Evolutionary conservation across 495 filamentous ascomycete species (phyloP).

Genomic region (Talaromyces liani): DNA sequence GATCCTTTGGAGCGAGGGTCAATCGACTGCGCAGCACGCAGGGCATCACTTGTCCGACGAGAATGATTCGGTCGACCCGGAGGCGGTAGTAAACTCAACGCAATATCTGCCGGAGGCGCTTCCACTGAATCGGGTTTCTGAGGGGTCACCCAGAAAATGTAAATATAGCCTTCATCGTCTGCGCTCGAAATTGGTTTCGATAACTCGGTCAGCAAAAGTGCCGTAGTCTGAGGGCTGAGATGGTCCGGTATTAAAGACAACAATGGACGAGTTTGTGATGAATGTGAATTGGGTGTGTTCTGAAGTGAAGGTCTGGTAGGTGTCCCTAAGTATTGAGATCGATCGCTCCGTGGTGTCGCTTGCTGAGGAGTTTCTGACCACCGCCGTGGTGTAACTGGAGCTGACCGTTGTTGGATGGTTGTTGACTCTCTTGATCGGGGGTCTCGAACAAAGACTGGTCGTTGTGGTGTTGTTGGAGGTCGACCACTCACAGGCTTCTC

Average conservation of each 20-base stretch:
- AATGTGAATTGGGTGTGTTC: slow-evolving; percentile 23
- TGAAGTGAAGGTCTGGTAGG: slow-evolving; percentile 14
- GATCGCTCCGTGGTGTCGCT: slow-evolving; percentile 10
- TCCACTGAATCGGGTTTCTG: slow-evolving; percentile 31
- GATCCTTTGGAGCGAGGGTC: slow-evolving; percentile 17
- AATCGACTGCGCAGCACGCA: slow-evolving; percentile 37
- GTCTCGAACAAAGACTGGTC: slow-evolving; percentile 8
- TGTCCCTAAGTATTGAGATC: slow-evolving; percentile 9
- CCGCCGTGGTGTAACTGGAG: slow-evolving; percentile 2
- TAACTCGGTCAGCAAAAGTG: slow-evolving; percentile 62
- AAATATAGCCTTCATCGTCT: slow-evolving; percentile 91
- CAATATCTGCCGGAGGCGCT: slow-evolving; percentile 47
- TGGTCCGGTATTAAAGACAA: slow-evolving; percentile 59
- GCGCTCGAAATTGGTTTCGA: slow-evolving; percentile 68
- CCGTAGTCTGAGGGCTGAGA: slow-evolving; percentile 57
- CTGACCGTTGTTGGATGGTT: not conserved
- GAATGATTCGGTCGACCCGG: slow-evolving; percentile 31
- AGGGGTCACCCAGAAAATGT: slow-evolving; percentile 88
- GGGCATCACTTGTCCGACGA: slow-evolving; percentile 58
- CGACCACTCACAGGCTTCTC: not conserved
- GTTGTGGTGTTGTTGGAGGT: not conserved
- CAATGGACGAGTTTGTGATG: slow-evolving; percentile 40
- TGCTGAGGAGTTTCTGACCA: slow-evolving; percentile 11
- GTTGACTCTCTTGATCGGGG: not conserved
- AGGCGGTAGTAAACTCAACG: slow-evolving; percentile 49